A percentile compares a stretch with the other conserved stretches of the same genome.
phyloP scores from a whole-genome alignment of 1,284 basidiomycete genomes.

The Gastroboletus turbinatus region DNA sequence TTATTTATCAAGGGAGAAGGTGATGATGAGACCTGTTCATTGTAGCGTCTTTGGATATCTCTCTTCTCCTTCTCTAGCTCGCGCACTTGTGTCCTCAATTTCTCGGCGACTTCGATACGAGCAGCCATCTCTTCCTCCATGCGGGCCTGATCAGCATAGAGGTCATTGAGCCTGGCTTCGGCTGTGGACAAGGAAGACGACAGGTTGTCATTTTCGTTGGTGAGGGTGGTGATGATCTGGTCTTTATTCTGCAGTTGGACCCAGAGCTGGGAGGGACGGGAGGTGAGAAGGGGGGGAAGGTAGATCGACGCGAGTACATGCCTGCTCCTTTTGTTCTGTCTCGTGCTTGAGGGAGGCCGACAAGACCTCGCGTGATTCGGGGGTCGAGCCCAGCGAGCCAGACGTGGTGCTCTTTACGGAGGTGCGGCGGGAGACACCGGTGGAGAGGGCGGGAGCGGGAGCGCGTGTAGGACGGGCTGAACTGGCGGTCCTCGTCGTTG shows the following conservation, averaged over 20 bases:
- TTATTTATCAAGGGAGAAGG: conserved; percentile 16
- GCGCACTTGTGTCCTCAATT: conserved; percentile 71
- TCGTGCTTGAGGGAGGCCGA: conserved; percentile 66
- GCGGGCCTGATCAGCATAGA: conserved; percentile 76
- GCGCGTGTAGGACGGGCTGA: conserved; percentile 46
- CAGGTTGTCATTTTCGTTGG: conserved; percentile 62
- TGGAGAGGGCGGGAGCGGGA: conserved; percentile 32
- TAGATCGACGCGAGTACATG: conserved; percentile 31
- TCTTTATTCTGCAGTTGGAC: conserved; percentile 77
- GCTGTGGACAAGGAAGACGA: conserved; percentile 61
- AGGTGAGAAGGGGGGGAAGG: conserved; percentile 5
- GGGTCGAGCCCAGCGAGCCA: conserved; percentile 33
- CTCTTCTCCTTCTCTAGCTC: conserved; percentile 82
- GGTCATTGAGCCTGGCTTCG: conserved; percentile 67
- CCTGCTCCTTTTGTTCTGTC: conserved; percentile 79
- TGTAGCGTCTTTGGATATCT: conserved; percentile 74
- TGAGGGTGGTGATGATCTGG: conserved; percentile 58
- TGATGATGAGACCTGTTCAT: conserved; percentile 68
- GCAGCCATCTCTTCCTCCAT: conserved; percentile 75
- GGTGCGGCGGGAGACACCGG: conserved; percentile 48
- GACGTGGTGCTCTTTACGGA: conserved; percentile 44
- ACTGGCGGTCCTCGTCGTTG: conserved; percentile 41
- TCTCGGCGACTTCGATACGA: conserved; percentile 76
- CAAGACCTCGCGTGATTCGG: conserved; percentile 52
- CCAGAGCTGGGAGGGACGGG: conserved; percentile 52